These are phyloP conservation scores for Fonsecaea nubica DNA, from an alignment of 2,329 filamentous ascomycete genomes.

Conservation along the genomic window DNA sequence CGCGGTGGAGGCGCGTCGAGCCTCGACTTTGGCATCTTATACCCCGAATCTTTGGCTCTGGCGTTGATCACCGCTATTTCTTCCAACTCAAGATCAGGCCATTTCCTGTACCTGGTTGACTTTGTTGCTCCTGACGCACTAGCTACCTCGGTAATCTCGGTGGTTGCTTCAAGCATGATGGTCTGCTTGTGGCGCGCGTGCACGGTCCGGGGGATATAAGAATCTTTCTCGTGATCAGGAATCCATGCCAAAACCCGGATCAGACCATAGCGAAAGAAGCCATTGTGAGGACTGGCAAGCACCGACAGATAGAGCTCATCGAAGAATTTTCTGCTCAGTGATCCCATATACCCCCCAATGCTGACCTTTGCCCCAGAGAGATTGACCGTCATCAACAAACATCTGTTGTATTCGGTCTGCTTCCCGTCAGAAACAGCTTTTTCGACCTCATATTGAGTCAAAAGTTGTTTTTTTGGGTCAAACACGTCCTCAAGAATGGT, in stretches of 20 bases:
- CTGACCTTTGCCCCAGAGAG: slow-evolving; percentile 51
- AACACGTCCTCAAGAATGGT: slow-evolving; percentile 55
- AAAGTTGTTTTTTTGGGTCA: slow-evolving; percentile 58
- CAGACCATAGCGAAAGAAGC: slow-evolving; percentile 77
- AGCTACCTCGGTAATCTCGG: slow-evolving; percentile 33
- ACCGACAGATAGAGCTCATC: slow-evolving; percentile 65
- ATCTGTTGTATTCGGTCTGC: slow-evolving; percentile 66
- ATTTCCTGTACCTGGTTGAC: slow-evolving; percentile 22
- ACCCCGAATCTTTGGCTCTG: slow-evolving; percentile 9
- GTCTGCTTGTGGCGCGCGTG: slow-evolving; percentile 53
- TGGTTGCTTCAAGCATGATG: slow-evolving; percentile 33
- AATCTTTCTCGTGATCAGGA: slow-evolving; percentile 64
- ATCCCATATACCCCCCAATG: slow-evolving; percentile 63
- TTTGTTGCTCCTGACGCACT: slow-evolving; percentile 15
- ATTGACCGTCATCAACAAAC: slow-evolving; percentile 75
- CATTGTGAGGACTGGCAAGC: slow-evolving; percentile 60
- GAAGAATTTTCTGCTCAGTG: slow-evolving; percentile 57
- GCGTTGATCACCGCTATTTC: slow-evolving; percentile 24
- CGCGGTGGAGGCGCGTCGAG: slow-evolving; percentile 17
- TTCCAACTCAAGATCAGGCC: slow-evolving; percentile 28
- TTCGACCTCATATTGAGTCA: slow-evolving; percentile 43
- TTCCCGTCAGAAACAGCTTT: slow-evolving; percentile 46
- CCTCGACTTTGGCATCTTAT: slow-evolving; percentile 6
- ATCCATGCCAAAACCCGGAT: slow-evolving; percentile 81
- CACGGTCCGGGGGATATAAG: slow-evolving; percentile 67